A percentile compares a stretch with the other conserved stretches of the same genome.
These are phyloP conservation scores for Ceratocystis huliohia DNA, from an alignment of 2,329 filamentous ascomycete genomes.

Conservation along the genomic window DNA sequence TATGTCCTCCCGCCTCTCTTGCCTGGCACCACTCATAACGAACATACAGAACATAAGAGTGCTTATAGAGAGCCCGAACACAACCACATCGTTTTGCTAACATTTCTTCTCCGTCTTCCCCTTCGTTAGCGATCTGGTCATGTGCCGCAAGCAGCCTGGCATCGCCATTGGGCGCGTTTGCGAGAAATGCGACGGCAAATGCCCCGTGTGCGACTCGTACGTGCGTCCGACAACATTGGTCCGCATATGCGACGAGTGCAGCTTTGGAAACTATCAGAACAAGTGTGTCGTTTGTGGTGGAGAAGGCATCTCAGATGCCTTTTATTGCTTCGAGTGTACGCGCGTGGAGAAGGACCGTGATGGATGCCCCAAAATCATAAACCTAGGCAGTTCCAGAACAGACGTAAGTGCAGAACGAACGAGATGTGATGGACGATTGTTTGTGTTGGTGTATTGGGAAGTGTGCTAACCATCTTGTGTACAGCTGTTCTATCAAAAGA, in stretches of 20 bases:
- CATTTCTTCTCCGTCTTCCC: neutral
- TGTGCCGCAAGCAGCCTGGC: constrained; percentile 97
- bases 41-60: neutral
- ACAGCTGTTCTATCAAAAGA: constrained; percentile 53
- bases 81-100: neutral
- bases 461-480: constrained; percentile 25
- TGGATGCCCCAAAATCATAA: constrained; percentile 98
- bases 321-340: constrained; percentile 99
- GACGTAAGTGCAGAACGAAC: constrained; percentile 47
- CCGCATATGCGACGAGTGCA: constrained; percentile 98
- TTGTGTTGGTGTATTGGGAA: constrained; percentile 10
- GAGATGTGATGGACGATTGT: constrained; percentile 32
- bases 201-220: constrained; percentile 97
- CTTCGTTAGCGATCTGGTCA: constrained; percentile 68
- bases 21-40: neutral
- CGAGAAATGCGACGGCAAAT: constrained; percentile 99
- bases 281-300: constrained; percentile 98
- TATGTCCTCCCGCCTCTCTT: constrained; percentile 33
- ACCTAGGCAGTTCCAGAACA: constrained; percentile 86
- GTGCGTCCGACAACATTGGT: constrained; percentile 94
- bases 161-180: constrained; percentile 97
- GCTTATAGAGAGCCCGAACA: neutral
- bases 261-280: constrained; percentile 99
- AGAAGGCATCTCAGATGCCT: constrained; percentile 94
- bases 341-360: constrained; percentile 92